These are phyloP conservation scores for Penicillium pulvis DNA, from an alignment of 495 filamentous ascomycete species.

Conservation along the genomic window DNA sequence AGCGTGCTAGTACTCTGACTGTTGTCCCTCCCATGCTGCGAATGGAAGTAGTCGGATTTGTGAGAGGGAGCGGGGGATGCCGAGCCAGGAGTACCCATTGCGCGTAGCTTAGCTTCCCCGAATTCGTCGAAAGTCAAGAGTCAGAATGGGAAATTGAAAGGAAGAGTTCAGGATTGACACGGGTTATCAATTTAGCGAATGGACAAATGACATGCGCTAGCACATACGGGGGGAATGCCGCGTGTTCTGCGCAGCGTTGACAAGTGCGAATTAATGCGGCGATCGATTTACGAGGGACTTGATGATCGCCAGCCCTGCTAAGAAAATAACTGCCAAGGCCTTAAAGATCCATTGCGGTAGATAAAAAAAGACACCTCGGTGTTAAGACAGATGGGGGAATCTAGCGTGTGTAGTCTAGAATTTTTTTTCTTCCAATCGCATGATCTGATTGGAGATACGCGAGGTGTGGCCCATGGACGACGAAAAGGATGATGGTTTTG, in stretches of 20 bases:
- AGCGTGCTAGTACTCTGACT: neutral
- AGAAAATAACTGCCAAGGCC: neutral
- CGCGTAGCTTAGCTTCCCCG: neutral
- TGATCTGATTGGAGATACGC: neutral
- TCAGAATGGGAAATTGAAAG: neutral
- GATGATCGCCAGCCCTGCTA: neutral
- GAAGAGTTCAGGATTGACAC: neutral
- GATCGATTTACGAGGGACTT: constrained; percentile 2
- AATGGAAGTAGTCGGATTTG: neutral
- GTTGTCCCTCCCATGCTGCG: neutral
- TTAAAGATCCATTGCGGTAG: neutral
- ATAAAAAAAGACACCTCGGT: neutral
- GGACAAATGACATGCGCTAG: constrained; percentile 2
- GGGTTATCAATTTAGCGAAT: constrained; percentile 2
- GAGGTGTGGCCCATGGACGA: constrained; percentile 3
- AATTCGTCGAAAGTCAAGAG: neutral
- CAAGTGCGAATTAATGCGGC: neutral
- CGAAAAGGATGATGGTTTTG: constrained; percentile 4
- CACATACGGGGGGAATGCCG: constrained; percentile 7
- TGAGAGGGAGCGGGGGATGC: constrained; percentile 1
- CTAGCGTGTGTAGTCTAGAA: neutral
- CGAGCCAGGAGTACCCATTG: constrained; percentile 7
- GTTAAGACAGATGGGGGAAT: neutral
- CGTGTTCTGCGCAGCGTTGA: constrained; percentile 1
- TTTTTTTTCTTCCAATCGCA: neutral